Evolutionary conservation across 106 monocot species (phyloP).

Genomic region (Hemerocallis citrina): DNA sequence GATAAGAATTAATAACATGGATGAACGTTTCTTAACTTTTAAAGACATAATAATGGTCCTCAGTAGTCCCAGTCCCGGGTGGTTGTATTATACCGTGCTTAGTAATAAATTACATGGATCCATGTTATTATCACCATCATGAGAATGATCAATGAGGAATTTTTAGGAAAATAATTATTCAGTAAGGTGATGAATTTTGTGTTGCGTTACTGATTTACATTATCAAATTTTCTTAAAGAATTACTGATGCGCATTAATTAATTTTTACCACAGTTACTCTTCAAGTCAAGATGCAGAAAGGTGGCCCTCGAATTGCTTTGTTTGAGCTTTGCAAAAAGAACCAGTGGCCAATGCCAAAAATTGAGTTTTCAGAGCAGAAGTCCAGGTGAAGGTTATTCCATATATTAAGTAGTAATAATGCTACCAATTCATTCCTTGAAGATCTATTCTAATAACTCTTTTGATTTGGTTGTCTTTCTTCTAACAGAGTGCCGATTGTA

Average conservation of each 20-base stretch:
- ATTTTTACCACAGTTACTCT: conserved; percentile 26
- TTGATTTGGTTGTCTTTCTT: not conserved
- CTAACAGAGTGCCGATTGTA: conserved; percentile 2
- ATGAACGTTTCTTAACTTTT: no score
- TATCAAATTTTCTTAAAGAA: not conserved
- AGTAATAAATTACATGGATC: no score
- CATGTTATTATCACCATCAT: no score
- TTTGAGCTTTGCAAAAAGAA: conserved; percentile 65
- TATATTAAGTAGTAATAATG: not conserved
- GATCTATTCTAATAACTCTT: not conserved
- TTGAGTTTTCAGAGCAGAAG: conserved; percentile 26
- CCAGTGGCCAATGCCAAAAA: conserved; percentile 75
- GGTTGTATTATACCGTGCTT: no score
- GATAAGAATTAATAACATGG: no score
- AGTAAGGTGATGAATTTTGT: not conserved
- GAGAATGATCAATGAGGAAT: no score
- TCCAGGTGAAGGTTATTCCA: conserved; percentile 23
- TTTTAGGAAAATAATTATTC: no score
- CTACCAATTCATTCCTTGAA: no score
- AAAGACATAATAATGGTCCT: no score
- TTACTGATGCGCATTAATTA: not conserved
- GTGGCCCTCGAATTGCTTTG: conserved; percentile 70
- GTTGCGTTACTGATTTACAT: not conserved
- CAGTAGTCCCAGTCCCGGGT: no score
- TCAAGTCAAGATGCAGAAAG: conserved; percentile 54